Conservation (phyloP, 352 stramenopile species). For the Globisporangium emineosum region DNA sequence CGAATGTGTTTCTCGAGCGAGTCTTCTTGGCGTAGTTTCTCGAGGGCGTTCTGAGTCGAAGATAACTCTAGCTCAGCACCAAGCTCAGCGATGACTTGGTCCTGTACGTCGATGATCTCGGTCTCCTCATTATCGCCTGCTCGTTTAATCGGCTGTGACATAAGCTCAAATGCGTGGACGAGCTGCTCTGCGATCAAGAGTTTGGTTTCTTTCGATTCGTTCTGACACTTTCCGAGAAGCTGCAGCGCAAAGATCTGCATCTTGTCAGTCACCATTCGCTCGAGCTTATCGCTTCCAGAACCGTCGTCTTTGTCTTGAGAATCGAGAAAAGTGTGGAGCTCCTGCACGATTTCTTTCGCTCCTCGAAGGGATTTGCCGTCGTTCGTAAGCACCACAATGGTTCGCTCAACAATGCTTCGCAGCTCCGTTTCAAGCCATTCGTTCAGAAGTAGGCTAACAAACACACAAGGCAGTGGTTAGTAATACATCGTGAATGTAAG, state of each 20-base stretch:
- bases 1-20: constrained; percentile 17
- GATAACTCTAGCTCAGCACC: constrained; percentile 2
- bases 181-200: constrained; percentile 3
- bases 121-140: not conserved
- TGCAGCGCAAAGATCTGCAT: constrained; percentile 10
- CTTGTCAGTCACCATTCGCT: not conserved
- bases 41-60: constrained; percentile 21
- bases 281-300: not conserved
- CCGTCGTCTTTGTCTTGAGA: not conserved
- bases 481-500: not conserved
- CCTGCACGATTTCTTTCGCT: constrained; percentile 13
- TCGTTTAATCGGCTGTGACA: not conserved
- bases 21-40: constrained; percentile 11
- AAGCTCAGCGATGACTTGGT: constrained; percentile 11
- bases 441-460: constrained; percentile 20
- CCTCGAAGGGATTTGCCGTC: constrained; percentile 22
- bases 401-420: constrained; percentile 6
- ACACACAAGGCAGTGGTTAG: constrained; percentile 5
- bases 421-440: constrained; percentile 27
- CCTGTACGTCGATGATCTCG: not conserved
- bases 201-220: constrained; percentile 1
- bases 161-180: constrained; percentile 7
- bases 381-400: constrained; percentile 16
- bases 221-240: constrained; percentile 1
- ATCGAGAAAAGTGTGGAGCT: constrained; percentile 13